Percentiles rank a stretch among this genome's conserved stretches.
These are phyloP conservation scores for Mycena metata DNA, from an alignment of 768 basidiomycete genomes.

Conservation along the genomic window DNA sequence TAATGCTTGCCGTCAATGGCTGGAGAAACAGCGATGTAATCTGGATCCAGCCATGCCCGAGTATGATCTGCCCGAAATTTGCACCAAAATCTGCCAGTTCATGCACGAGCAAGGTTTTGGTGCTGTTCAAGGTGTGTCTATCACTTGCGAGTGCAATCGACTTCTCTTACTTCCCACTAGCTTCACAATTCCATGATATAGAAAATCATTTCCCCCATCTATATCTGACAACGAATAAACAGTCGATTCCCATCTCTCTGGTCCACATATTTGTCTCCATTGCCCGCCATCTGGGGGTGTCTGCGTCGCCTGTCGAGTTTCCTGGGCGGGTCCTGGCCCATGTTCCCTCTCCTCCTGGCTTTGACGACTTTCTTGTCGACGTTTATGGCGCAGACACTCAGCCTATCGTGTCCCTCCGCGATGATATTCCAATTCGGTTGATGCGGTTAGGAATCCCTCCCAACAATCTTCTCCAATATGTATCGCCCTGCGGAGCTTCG, in stretches of 20 bases:
- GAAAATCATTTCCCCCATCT: conserved; percentile 71
- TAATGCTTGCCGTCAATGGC: conserved; percentile 53
- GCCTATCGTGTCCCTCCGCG: conserved; percentile 50
- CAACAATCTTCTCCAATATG: conserved; percentile 35
- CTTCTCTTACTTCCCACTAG: conserved; percentile 41
- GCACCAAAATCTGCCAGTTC: conserved; percentile 62
- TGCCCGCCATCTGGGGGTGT: conserved; percentile 63
- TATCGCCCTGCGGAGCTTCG: conserved; percentile 47
- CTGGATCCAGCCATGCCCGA: conserved; percentile 47
- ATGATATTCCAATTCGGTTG: conserved; percentile 52
- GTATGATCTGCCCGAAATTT: conserved; percentile 52
- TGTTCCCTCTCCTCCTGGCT: conserved; percentile 54
- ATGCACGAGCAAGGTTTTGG: conserved; percentile 65
- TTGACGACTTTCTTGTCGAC: conserved; percentile 60
- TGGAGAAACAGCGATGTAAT: conserved; percentile 46
- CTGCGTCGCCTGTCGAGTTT: conserved; percentile 67
- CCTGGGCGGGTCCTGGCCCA: conserved; percentile 69
- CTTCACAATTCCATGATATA: conserved; percentile 56
- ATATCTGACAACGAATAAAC: conserved; percentile 64
- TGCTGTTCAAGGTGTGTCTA: conserved; percentile 52
- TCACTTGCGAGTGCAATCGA: neutral
- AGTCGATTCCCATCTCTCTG: conserved; percentile 71
- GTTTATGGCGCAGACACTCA: conserved; percentile 57
- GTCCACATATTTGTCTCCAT: conserved; percentile 71
- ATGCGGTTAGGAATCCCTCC: conserved; percentile 43